phyloP scores from a whole-genome alignment of 208 protist species.

The Crithidia acanthocephali region DNA sequence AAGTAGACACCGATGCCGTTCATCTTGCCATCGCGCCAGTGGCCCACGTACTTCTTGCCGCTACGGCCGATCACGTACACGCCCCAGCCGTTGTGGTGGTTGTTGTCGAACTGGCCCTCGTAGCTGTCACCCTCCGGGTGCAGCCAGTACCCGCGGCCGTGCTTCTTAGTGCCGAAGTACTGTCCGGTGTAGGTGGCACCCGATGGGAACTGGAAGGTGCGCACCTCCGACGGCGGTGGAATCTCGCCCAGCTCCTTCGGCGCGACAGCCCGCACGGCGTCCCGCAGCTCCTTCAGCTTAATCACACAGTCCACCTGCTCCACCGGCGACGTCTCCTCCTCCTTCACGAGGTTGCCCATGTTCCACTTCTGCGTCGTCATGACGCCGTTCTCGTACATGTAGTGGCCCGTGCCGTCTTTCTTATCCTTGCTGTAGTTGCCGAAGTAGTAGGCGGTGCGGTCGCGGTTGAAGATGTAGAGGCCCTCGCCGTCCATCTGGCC shows the following conservation, averaged over 20 bases:
- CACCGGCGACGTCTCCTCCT: conserved; percentile 68
- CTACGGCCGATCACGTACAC: conserved; percentile 88
- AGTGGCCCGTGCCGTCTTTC: conserved; percentile 82
- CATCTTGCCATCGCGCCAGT: conserved; percentile 90
- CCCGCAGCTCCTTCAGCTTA: conserved; percentile 45
- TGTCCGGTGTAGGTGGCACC: conserved; percentile 89
- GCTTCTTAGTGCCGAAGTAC: conserved; percentile 90
- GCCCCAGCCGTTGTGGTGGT: conserved; percentile 91
- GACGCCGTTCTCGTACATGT: conserved; percentile 86
- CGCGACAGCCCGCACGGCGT: conserved; percentile 60
- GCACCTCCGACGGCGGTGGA: conserved; percentile 62
- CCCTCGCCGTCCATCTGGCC: conserved; percentile 88
- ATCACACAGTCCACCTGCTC: conserved; percentile 63
- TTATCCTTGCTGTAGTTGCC: conserved; percentile 82
- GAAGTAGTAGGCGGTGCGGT: conserved; percentile 65
- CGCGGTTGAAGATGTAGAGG: conserved; percentile 83
- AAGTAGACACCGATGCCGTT: conserved; percentile 91
- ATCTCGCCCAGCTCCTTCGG: conserved; percentile 66
- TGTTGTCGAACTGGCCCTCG: conserved; percentile 88
- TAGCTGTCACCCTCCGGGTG: conserved; percentile 92
- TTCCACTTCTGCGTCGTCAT: conserved; percentile 85
- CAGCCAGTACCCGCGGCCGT: conserved; percentile 85
- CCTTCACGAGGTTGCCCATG: conserved; percentile 54
- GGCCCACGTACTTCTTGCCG: conserved; percentile 88
- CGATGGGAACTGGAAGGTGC: conserved; percentile 89